These are phyloP conservation scores for Paecilomyces variotii DNA, from an alignment of 2,329 filamentous ascomycete genomes.

Conservation along the genomic window DNA sequence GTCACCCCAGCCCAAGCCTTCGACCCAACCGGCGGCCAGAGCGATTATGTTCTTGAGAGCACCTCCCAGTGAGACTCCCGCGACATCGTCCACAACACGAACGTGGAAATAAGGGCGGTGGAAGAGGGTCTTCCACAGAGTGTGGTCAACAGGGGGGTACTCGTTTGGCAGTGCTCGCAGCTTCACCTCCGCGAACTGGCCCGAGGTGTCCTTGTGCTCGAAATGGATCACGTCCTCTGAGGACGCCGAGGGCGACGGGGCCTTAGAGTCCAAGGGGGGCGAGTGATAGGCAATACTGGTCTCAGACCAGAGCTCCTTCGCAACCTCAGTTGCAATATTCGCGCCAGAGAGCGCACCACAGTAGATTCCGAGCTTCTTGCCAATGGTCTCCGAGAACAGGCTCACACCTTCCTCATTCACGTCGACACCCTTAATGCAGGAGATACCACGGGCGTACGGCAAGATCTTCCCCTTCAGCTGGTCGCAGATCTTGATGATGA, in stretches of 20 bases:
- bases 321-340: conserved; percentile 94
- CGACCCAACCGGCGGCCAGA: conserved; percentile 87
- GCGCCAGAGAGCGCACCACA: conserved; percentile 91
- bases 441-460: conserved; percentile 86
- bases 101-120: conserved; percentile 97
- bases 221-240: conserved; percentile 44
- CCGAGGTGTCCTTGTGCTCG: conserved; percentile 62
- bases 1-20: conserved; percentile 93
- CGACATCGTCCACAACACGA: conserved; percentile 87
- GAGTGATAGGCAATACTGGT: conserved; percentile 96
- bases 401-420: conserved; percentile 79
- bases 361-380: conserved; percentile 85
- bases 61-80: conserved; percentile 87
- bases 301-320: conserved; percentile 91
- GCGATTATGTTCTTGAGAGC: conserved; percentile 97
- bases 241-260: conserved; percentile 53
- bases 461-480: conserved; percentile 81
- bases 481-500: conserved; percentile 79
- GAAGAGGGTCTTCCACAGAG: conserved; percentile 76
- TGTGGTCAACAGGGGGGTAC: conserved; percentile 80
- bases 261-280: conserved; percentile 75
- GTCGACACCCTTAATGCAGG: conserved; percentile 96
- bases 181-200: conserved; percentile 58
- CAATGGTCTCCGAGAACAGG: conserved; percentile 92
- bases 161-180: conserved; percentile 70